Conservation (phyloP, 2,329 filamentous ascomycete species). For the Penicillium expansum region DNA sequence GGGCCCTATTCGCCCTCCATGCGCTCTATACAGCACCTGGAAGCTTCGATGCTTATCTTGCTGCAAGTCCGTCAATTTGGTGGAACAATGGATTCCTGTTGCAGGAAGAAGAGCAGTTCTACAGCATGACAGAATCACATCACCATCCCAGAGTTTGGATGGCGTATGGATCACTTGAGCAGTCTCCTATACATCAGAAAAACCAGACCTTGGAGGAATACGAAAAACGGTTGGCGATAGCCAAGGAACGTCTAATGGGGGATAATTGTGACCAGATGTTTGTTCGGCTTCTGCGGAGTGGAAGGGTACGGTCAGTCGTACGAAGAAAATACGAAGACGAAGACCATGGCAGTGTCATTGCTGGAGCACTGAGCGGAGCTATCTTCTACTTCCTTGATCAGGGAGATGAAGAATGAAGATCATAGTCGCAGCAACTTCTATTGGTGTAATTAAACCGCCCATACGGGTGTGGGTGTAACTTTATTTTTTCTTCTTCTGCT, state of each 20-base stretch:
- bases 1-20: constrained; percentile 50
- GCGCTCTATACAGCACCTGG: constrained; percentile 42
- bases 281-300: constrained; percentile 13
- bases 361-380: constrained; percentile 27
- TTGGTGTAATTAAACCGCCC: neutral
- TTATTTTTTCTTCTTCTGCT: neutral
- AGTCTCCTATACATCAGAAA: constrained; percentile 26
- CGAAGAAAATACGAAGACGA: constrained; percentile 28
- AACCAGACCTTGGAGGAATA: constrained; percentile 34
- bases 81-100: constrained; percentile 48
- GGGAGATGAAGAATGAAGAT: neutral
- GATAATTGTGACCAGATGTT: constrained; percentile 27
- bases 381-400: constrained; percentile 19
- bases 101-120: constrained; percentile 31
- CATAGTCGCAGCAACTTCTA: neutral
- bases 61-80: constrained; percentile 49
- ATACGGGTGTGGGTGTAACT: neutral
- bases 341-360: constrained; percentile 34
- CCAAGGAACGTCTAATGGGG: constrained; percentile 24
- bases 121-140: constrained; percentile 7
- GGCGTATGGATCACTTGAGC: constrained; percentile 37
- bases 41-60: constrained; percentile 47
- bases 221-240: constrained; percentile 19
- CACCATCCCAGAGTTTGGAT: constrained; percentile 29
- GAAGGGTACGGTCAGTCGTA: constrained; percentile 14